These are phyloP conservation scores for Cyclotella kingstonii DNA, from an alignment of 108 stramenopile genomes.

Conservation along the genomic window DNA sequence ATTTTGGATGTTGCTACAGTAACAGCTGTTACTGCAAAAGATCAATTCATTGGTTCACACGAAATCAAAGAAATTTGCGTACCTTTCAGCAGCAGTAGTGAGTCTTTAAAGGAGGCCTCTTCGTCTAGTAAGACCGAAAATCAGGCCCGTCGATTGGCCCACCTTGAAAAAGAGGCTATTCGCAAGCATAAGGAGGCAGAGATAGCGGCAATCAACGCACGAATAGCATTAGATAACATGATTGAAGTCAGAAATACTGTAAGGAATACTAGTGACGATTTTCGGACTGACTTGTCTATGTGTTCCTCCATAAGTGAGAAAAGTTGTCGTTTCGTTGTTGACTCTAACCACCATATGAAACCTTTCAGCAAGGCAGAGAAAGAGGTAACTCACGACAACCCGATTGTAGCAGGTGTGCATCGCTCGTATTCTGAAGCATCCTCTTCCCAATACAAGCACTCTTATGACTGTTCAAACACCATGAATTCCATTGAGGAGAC, in stretches of 20 bases:
- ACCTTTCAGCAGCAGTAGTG: slow-evolving; percentile 2
- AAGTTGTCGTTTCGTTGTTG: not conserved
- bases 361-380: not conserved
- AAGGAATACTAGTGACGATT: slow-evolving; percentile 3
- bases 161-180: slow-evolving; percentile 28
- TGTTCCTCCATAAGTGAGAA: slow-evolving; percentile 13
- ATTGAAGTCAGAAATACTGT: slow-evolving; percentile 5
- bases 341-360: not conserved
- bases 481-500: not conserved
- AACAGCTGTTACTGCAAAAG: too few species aligned
- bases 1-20: too few species aligned
- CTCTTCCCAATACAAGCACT: slow-evolving; percentile 13
- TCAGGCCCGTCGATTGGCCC: slow-evolving; percentile 6
- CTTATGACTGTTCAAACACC: not conserved
- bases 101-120: too few species aligned
- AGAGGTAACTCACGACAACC: not conserved
- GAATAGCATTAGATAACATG: slow-evolving; percentile 25
- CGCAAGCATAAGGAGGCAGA: slow-evolving; percentile 34
- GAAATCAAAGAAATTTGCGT: not conserved
- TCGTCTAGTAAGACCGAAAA: slow-evolving; percentile 2
- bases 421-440: slow-evolving; percentile 16
- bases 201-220: slow-evolving; percentile 18
- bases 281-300: not conserved
- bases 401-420: not conserved
- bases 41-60: too few species aligned